Conservation (phyloP, 2,329 filamentous ascomycete genomes). For the Pseudomassariella vexata region DNA sequence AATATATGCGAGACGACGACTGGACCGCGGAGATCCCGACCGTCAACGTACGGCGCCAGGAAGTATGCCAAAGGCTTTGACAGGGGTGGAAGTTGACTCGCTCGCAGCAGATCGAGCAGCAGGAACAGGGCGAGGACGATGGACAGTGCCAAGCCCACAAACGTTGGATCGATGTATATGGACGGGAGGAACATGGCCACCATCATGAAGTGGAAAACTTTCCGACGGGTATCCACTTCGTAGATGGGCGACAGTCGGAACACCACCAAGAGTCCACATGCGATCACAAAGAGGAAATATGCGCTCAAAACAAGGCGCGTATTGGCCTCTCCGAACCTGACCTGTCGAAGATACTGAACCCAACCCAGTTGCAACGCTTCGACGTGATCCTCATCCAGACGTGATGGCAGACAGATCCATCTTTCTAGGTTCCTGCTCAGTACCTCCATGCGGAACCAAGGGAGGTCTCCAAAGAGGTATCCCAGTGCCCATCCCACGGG, state of each 20-base stretch:
- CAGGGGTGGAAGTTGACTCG: constrained; percentile 84
- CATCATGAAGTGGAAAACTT: constrained; percentile 98
- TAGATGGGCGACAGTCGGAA: constrained; percentile 69
- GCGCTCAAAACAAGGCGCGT: constrained; percentile 69
- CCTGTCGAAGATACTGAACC: constrained; percentile 59
- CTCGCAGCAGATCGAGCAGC: constrained; percentile 80
- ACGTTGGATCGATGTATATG: constrained; percentile 80
- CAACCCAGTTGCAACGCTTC: constrained; percentile 47
- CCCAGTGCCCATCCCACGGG: constrained; percentile 89
- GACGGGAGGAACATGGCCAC: constrained; percentile 89
- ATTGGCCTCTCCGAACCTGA: constrained; percentile 67
- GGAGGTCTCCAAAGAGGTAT: constrained; percentile 79
- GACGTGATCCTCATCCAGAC: constrained; percentile 18
- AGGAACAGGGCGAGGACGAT: constrained; percentile 80
- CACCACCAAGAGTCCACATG: constrained; percentile 67
- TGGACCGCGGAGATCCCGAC: constrained; percentile 83
- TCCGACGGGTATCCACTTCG: constrained; percentile 91
- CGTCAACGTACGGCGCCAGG: constrained; percentile 89
- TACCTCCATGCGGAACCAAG: constrained; percentile 65
- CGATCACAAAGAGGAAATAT: constrained; percentile 69
- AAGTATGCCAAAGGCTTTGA: constrained; percentile 82
- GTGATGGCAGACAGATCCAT: constrained; percentile 69
- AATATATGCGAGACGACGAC: constrained; percentile 97
- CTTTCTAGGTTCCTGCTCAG: constrained; percentile 60
- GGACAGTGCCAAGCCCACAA: constrained; percentile 71